Base-by-base conservation (phyloP, 2,329 filamentous ascomycete species). In the Cladobotryum mycophilum region DNA sequence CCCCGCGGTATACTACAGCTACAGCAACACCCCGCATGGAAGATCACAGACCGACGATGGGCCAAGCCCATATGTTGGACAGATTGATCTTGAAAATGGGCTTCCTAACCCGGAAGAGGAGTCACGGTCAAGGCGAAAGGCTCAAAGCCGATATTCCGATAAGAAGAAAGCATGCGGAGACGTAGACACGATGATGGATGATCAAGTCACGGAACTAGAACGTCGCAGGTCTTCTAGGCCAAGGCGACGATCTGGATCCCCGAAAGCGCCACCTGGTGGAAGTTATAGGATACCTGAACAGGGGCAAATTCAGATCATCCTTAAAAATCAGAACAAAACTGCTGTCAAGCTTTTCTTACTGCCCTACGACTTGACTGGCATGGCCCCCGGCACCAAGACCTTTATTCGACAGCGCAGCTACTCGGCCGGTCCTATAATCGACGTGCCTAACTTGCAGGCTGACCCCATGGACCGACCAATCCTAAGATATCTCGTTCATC, bases 311-410 rank as follows among this genome's bases (percentile, higher is more conserved):
- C 93, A 99, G 61, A 95, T 99, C 56, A 86, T 99, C 55, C 89
- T 99, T 66, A 97, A 97, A 67, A 99, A 97, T 61, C 92, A 91
- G 14, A 96, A 97, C 71, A 97, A 97, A 65, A 97, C 93, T 3
- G 93, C 93, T 1, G 92, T 97, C 49, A 97, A 99, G 67, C 75
- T 99, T 1, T 97, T 97, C 60, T 76, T 97, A 20, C 82, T 99
- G 3, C 93, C 92, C 0, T 99, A 97, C 60, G 90, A 97, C 64
- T 75, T 99, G 1, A 79, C 82, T 1, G 92, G 89, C 47, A 99
- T 99, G 92, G 86, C 93, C 55, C 81, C 89, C 0, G 90, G 90
- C 0, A 95, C 89, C 14, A 97, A 97, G 68, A 99, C 93, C 0
- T 97, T 97, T 60, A 86, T 99, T 54, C 83, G 93, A 30, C 93